phyloP scores from a whole-genome alignment of 2,329 filamentous ascomycete species.

The Fusarium bactridioides region DNA sequence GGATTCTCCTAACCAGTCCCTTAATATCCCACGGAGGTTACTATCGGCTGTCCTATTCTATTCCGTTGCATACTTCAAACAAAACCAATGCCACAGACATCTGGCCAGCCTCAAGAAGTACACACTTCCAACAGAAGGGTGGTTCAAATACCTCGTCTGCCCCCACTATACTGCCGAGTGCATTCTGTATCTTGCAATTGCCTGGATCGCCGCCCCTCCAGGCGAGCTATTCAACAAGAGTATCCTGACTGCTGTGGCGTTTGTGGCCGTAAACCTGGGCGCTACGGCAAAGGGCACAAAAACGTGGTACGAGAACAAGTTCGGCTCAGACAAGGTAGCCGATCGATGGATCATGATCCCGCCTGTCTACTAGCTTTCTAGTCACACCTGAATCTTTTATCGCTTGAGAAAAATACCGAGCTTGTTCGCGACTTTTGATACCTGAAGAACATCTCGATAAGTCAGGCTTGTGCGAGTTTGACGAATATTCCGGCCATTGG shows the following conservation, averaged over 20 bases:
- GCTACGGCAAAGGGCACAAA: constrained; percentile 81
- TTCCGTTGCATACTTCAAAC: constrained; percentile 72
- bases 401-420: constrained; percentile 61
- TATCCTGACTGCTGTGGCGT: constrained; percentile 72
- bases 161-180: constrained; percentile 95
- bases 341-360: constrained; percentile 81
- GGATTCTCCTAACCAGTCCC: constrained; percentile 31
- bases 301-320: constrained; percentile 80
- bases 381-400: constrained; percentile 39
- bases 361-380: constrained; percentile 60
- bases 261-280: constrained; percentile 81
- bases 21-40: constrained; percentile 38
- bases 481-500: constrained; percentile 64
- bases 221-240: constrained; percentile 75
- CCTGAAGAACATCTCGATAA: constrained; percentile 85
- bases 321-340: constrained; percentile 70
- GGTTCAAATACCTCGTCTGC: constrained; percentile 78
- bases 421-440: constrained; percentile 76
- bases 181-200: constrained; percentile 80
- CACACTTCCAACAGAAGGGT: constrained; percentile 75
- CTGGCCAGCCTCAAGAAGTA: constrained; percentile 81
- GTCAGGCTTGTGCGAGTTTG: constrained; percentile 75
- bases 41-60: constrained; percentile 68
- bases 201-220: constrained; percentile 75
- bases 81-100: constrained; percentile 77